A percentile compares a stretch with the other conserved stretches of the same genome.
Evolutionary conservation across 345 rosid genomes (phyloP).

Genomic region (Salix caprea): DNA sequence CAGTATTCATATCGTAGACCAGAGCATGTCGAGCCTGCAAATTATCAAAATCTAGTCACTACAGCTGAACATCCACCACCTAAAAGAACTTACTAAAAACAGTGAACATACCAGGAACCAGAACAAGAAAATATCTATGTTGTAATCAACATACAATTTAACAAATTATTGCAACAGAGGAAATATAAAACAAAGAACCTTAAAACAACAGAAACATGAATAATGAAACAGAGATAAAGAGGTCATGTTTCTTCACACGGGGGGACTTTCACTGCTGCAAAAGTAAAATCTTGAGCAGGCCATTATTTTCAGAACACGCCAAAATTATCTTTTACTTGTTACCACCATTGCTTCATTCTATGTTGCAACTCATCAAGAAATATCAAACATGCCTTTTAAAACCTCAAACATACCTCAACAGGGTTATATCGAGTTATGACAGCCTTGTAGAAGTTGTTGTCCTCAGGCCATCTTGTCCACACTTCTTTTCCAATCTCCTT

Average conservation of each 20-base stretch:
- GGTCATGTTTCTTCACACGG: background rate
- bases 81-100: background rate
- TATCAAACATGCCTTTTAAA: background rate
- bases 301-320: background rate
- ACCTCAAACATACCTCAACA: slow-evolving; percentile 46
- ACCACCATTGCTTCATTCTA: background rate
- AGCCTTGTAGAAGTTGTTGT: slow-evolving; percentile 87
- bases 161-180: background rate
- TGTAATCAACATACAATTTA: background rate
- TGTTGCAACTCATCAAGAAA: background rate
- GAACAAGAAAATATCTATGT: background rate
- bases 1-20: slow-evolving; percentile 69
- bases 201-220: too few species aligned
- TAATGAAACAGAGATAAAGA: background rate
- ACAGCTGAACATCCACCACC: background rate
- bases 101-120: background rate
- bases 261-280: background rate
- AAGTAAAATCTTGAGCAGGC: background rate
- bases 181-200: background rate
- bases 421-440: slow-evolving; percentile 78
- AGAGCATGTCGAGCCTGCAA: slow-evolving; percentile 84
- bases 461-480: slow-evolving; percentile 99
- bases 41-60: slow-evolving; percentile 16
- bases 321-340: background rate
- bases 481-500: slow-evolving; percentile 77